phyloP scores from a whole-genome alignment of 352 stramenopile species.

The Phytopythium sindhum region DNA sequence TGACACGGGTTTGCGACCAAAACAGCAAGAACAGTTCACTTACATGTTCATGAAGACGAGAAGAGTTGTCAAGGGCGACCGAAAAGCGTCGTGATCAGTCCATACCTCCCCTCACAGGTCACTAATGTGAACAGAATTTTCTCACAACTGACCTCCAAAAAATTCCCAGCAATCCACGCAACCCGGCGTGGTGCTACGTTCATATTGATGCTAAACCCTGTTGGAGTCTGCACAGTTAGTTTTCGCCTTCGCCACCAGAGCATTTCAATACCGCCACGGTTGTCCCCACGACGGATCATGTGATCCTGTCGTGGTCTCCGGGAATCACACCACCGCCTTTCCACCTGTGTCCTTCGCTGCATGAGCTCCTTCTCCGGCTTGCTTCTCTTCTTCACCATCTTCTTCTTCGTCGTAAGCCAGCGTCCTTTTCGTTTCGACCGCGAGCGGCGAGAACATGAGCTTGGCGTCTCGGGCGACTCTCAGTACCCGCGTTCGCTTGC shows the following conservation, averaged over 20 bases:
- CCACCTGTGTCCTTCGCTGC: neutral
- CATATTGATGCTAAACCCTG: neutral
- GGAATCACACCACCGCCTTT: neutral
- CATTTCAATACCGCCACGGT: neutral
- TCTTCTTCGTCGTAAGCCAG: slow-evolving; percentile 8
- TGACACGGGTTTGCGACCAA: neutral
- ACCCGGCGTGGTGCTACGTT: neutral
- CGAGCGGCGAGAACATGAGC: slow-evolving; percentile 40
- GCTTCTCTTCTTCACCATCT: neutral
- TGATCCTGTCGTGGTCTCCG: neutral
- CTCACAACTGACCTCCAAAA: neutral
- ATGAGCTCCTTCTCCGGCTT: neutral
- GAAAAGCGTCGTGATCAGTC: neutral
- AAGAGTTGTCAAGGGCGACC: neutral
- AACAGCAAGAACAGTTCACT: neutral
- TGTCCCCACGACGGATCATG: neutral
- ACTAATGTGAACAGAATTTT: neutral
- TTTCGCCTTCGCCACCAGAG: neutral
- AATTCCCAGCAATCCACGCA: neutral
- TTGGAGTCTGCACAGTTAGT: neutral
- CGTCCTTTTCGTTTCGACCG: slow-evolving; percentile 20
- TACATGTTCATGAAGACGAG: neutral
- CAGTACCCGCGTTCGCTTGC: slow-evolving; percentile 20
- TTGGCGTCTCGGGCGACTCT: slow-evolving; percentile 30
- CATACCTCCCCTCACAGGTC: neutral